These are phyloP conservation scores for Pleurozium schreberi DNA, from an alignment of 225 moss, liverwort and hornwort genomes.

Conservation along the genomic window DNA sequence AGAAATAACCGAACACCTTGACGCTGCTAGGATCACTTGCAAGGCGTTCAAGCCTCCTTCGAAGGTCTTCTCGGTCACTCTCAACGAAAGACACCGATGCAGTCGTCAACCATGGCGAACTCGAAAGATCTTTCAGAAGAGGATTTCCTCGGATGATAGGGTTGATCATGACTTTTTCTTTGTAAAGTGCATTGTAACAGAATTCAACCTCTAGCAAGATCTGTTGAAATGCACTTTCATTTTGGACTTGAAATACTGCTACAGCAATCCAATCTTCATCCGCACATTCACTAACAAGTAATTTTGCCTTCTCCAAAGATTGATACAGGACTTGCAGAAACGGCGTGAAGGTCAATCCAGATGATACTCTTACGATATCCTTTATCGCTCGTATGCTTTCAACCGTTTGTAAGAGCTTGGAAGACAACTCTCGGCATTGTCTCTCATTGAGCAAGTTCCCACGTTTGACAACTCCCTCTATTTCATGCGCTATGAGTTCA, in stretches of 20 bases:
- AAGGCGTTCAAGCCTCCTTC: not conserved
- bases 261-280: not conserved
- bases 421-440: no score
- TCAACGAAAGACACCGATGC: not conserved
- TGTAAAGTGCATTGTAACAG: not conserved
- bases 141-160: rapidly evolving
- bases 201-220: not conserved
- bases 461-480: no score
- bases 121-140: not conserved
- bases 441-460: no score
- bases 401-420: no score
- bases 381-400: not conserved
- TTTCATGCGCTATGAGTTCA: no score
- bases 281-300: not conserved
- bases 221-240: not conserved
- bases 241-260: not conserved
- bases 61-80: not conserved
- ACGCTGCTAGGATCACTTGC: not conserved
- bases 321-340: not conserved
- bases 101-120: rapidly evolving
- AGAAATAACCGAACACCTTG: no score
- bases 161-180: rapidly evolving
- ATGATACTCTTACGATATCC: not conserved
- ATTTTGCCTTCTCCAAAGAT: not conserved
- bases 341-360: not conserved